Evolutionary conservation across 768 basidiomycete genomes (phyloP).

Genomic region (Epithele typhae): DNA sequence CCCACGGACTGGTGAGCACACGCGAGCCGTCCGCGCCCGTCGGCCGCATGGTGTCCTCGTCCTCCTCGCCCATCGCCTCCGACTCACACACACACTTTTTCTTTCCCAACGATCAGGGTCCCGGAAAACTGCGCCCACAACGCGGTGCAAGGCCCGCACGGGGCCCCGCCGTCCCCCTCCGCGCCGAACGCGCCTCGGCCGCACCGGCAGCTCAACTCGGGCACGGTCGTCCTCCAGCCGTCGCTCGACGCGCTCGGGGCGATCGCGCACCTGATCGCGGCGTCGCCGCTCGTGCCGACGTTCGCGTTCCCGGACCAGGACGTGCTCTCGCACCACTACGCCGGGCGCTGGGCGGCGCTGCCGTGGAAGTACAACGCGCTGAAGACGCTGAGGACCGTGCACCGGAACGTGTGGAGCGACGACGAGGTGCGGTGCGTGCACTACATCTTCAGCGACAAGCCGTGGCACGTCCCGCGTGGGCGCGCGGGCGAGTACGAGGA

Average conservation of each 20-base stretch:
- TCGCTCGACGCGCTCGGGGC: slow-evolving; percentile 48
- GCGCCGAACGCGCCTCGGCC: slow-evolving; percentile 55
- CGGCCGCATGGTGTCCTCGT: neutral
- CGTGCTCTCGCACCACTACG: slow-evolving; percentile 75
- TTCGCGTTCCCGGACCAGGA: slow-evolving; percentile 93
- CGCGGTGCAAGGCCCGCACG: slow-evolving; percentile 40
- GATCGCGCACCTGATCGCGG: slow-evolving; percentile 55
- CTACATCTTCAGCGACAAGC: slow-evolving; percentile 84
- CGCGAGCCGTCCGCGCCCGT: too few relatives aligned
- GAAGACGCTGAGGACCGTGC: slow-evolving; percentile 75
- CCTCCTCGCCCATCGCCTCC: neutral
- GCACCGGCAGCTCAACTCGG: slow-evolving; percentile 84
- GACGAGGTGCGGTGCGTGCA: slow-evolving; percentile 83
- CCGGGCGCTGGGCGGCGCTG: slow-evolving; percentile 72
- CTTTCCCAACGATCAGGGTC: slow-evolving; percentile 46
- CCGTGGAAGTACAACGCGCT: slow-evolving; percentile 91
- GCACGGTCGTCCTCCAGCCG: slow-evolving; percentile 81
- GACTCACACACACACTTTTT: neutral
- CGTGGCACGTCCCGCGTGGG: slow-evolving; percentile 62
- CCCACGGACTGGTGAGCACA: slow-evolving; percentile 88
- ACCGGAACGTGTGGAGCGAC: slow-evolving; percentile 78
- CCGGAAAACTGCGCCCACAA: slow-evolving; percentile 92
- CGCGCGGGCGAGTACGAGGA: slow-evolving; percentile 42
- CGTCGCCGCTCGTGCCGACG: slow-evolving; percentile 45
- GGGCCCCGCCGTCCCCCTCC: slow-evolving; percentile 42